Conservation (phyloP, 352 stramenopile species). For the Pythium chondricola region DNA sequence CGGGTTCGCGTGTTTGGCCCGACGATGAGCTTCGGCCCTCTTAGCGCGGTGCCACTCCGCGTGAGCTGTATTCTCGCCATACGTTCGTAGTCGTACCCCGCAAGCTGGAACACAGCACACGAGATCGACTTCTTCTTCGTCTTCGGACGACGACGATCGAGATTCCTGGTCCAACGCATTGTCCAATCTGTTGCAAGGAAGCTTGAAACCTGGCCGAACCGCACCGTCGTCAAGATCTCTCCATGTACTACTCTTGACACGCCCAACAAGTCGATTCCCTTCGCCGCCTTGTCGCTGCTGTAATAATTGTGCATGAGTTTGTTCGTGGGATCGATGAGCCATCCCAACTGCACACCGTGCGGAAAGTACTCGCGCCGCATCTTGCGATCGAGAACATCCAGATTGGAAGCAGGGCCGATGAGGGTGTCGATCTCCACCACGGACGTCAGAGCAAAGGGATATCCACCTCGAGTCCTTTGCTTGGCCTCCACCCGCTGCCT, state of each 20-base stretch:
- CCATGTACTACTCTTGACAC: constrained; percentile 5
- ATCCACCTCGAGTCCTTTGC: constrained; percentile 17
- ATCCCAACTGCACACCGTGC: constrained; percentile 18
- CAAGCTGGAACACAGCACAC: neutral
- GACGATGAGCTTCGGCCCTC: neutral
- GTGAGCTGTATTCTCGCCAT: neutral
- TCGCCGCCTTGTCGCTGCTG: constrained; percentile 9
- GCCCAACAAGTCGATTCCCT: constrained; percentile 1
- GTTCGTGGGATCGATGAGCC: constrained; percentile 19
- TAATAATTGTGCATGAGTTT: constrained; percentile 4
- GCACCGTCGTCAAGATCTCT: constrained; percentile 21
- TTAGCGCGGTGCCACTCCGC: constrained; percentile 1
- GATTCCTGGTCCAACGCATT: neutral
- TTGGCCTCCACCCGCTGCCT: neutral
- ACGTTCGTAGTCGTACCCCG: neutral
- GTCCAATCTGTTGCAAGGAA: neutral
- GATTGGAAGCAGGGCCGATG: constrained; percentile 7
- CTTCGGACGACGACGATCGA: constrained; percentile 1
- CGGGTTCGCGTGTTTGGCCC: neutral
- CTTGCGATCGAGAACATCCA: constrained; percentile 4
- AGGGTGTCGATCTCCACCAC: constrained; percentile 22
- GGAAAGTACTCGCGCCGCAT: constrained; percentile 18
- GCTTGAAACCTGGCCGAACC: constrained; percentile 20
- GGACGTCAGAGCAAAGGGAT: constrained; percentile 18
- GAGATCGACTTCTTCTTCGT: constrained; percentile 12